Base-by-base conservation (phyloP, 345 rosid genomes). In the Arabidopsis arenosa region DNA sequence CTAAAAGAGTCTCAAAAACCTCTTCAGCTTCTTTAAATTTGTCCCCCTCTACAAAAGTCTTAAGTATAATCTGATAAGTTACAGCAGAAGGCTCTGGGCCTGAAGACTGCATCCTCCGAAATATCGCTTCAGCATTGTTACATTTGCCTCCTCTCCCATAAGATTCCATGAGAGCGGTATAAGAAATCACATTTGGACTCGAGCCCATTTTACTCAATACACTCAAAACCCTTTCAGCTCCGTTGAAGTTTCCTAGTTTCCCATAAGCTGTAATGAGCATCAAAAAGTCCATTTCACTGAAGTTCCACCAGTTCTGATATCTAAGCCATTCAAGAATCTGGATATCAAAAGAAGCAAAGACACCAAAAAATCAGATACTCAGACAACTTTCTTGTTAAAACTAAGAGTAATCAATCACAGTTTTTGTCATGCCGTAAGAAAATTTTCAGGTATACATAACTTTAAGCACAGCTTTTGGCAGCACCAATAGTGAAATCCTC, bases 271-370 rank as follows among this genome's bases (percentile, higher is more conserved):
- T 87, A 69, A 92, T 88, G 76, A 92, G 96, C 99, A 90, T 89
- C 65, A 88, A 33, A 40, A 83, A 90, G 75, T 90, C 97, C 93
- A 85, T 92, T 86, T 92, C 97, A 52, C 83, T 84, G 80, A 92
- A 89, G 80, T 88, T 85, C 97, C 99, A 92, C 97, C 97, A 92
- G 45, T 77, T 81, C 52, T 95, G 91, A 65, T 75, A 82, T 75
- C 87, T 83, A 66, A 95, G 90, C 99, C 99, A 95, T 79, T 95
- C 97, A 66, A 95, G 85, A 81, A 95, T 85, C 97, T 95, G 82
- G 49, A 56, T 73, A 37, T 37, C 41, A 63, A 79, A 79, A 53
- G 49, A 73, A 63, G 36, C 41, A 1, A 64, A 15, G 23, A 43
- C 41, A 26, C 60, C 41, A 52, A 10, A 44, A 44, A 53, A 77